Percentiles rank a stretch among this genome's conserved stretches.
These are phyloP conservation scores for Chrysosporium keratinophilum DNA, from an alignment of 2,329 filamentous ascomycete species.

Conservation along the genomic window DNA sequence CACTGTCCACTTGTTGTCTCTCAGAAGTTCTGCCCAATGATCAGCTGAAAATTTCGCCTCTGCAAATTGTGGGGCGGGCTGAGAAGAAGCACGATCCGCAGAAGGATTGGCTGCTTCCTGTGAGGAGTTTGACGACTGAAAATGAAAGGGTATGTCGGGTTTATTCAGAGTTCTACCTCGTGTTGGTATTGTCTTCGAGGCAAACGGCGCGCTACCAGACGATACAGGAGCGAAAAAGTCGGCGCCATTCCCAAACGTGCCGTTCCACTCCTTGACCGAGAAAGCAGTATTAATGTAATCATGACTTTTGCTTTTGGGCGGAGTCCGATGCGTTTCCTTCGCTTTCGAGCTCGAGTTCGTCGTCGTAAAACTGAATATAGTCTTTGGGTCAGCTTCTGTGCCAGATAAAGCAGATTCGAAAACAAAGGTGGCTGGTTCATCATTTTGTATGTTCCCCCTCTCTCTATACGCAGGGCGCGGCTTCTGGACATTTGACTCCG, in stretches of 20 bases:
- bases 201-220: constrained; percentile 15
- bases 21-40: constrained; percentile 31
- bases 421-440: background rate
- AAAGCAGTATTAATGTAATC: constrained; percentile 32
- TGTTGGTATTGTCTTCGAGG: constrained; percentile 18
- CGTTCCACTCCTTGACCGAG: constrained; percentile 34
- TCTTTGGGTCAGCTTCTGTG: background rate
- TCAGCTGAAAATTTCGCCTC: constrained; percentile 31
- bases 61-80: constrained; percentile 20
- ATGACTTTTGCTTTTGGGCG: constrained; percentile 28
- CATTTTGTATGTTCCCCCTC: background rate
- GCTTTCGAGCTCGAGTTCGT: background rate
- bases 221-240: constrained; percentile 30
- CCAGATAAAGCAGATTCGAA: background rate
- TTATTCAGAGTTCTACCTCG: constrained; percentile 20
- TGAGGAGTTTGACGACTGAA: constrained; percentile 6
- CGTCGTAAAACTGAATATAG: background rate
- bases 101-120: constrained; percentile 1
- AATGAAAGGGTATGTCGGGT: constrained; percentile 17
- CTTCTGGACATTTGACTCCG: background rate
- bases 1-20: constrained; percentile 26
- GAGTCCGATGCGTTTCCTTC: constrained; percentile 5
- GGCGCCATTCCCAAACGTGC: constrained; percentile 26
- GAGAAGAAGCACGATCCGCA: constrained; percentile 12
- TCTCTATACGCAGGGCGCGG: background rate